Base-by-base conservation (phyloP, 2,329 filamentous ascomycete species). In the Fusarium napiforme region DNA sequence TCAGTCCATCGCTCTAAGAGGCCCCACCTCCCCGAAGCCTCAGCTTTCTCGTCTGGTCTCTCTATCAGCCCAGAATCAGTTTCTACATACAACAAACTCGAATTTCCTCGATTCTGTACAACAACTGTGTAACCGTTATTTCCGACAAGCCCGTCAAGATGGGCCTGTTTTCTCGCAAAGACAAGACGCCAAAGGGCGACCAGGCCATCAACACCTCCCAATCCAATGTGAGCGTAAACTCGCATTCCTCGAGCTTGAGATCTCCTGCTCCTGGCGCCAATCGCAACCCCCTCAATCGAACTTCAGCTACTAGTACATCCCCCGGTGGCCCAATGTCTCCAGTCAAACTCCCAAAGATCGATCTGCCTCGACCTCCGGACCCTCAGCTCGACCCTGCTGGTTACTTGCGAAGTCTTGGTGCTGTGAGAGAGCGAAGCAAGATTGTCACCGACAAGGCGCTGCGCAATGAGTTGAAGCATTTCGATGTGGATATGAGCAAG, bases 391-490 rank as follows among this genome's bases (percentile, higher is more conserved):
- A 98, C 81, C 95, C 96, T 26, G 94, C 93, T 30, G 95, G 92
- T 69, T 98, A 98, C 83, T 89, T 99, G 78, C 91, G 93, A 80
- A 98, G 95, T 84, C 90, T 98, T 78, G 91, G 94, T 78, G 91
- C 96, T 34, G 94, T 99, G 32, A 89, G 96, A 71, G 94, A 98
- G 78, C 86, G 95, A 72, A 92, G 90, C 79, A 89, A 85, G 77
- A 84, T 96, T 74, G 87, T 97, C 59, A 87, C 93, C 69, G 89
- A 93, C 72, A 95, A 93, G 85, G 94, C 95, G 15, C 87, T 93
- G 78, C 87, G 87, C 74, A 94, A 97, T 79, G 87, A 93, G 76
- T 87, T 97, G 70, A 90, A 89, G 76, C 95, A 98, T 81, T 98
- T 98, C 78, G 92, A 93, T 73, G 94, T 97, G 53, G 95, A 98